Conservation (phyloP, 2,329 filamentous ascomycete species). For the Fusarium coicis region DNA sequence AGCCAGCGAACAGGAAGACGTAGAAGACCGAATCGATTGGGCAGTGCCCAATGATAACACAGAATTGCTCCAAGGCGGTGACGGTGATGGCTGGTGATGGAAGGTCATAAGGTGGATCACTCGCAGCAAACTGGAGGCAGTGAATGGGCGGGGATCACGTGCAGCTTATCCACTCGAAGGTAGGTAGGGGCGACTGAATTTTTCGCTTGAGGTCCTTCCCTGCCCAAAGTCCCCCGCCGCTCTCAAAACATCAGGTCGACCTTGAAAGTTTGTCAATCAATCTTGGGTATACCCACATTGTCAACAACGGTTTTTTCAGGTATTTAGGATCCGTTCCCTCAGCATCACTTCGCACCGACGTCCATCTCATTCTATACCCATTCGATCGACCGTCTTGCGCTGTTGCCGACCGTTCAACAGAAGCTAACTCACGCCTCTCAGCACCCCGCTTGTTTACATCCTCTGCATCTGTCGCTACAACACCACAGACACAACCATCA, state of each 20-base stretch:
- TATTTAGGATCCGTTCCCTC: constrained; percentile 40
- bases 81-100: constrained; percentile 34
- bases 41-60: constrained; percentile 37
- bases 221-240: constrained; percentile 55
- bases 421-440: constrained; percentile 50
- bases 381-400: constrained; percentile 25
- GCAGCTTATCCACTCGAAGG: constrained; percentile 43
- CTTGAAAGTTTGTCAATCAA: constrained; percentile 50
- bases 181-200: constrained; percentile 53
- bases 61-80: constrained; percentile 43
- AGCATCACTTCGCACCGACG: constrained; percentile 22
- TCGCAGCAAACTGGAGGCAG: constrained; percentile 13
- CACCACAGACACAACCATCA: constrained; percentile 46
- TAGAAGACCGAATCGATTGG: constrained; percentile 11
- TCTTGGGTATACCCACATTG: constrained; percentile 45
- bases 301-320: constrained; percentile 43
- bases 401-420: constrained; percentile 28
- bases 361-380: constrained; percentile 9
- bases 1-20: constrained; percentile 26
- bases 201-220: constrained; percentile 54
- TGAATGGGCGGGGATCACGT: constrained; percentile 48
- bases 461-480: constrained; percentile 45
- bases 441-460: constrained; percentile 62
- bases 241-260: constrained; percentile 56
- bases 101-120: constrained; percentile 31